Percentiles rank a stretch among this genome's conserved stretches.
These are phyloP conservation scores for Ceratocystis albifundus DNA, from an alignment of 2,329 filamentous ascomycete genomes.

Conservation along the genomic window DNA sequence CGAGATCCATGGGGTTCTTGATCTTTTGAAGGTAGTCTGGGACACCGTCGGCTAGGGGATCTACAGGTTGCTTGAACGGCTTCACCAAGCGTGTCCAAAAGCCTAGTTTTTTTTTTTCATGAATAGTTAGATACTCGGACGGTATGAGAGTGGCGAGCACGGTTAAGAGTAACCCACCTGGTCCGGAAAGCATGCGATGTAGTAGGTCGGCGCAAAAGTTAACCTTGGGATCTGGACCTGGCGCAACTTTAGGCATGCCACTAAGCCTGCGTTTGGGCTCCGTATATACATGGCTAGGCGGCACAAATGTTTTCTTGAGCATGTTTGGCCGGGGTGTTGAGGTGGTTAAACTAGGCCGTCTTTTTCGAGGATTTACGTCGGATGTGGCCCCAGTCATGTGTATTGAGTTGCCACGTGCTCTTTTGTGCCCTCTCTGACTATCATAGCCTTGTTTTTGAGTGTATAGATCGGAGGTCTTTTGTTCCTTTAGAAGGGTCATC, in stretches of 20 bases:
- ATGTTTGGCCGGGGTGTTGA: slow-evolving; percentile 29
- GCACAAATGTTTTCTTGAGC: slow-evolving; percentile 24
- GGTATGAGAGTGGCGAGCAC: background rate
- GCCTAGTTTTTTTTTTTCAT: slow-evolving; percentile 32
- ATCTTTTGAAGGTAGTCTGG: slow-evolving; percentile 52
- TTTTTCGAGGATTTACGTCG: slow-evolving; percentile 30
- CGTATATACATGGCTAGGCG: slow-evolving; percentile 24
- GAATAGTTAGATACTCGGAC: background rate
- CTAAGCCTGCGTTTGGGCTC: slow-evolving; percentile 27
- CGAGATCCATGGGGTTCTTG: slow-evolving; percentile 50
- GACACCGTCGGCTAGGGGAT: slow-evolving; percentile 45
- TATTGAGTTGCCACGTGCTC: slow-evolving; percentile 19
- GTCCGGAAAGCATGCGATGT: slow-evolving; percentile 49
- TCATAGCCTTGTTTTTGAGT: slow-evolving; percentile 13
- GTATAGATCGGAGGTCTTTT: slow-evolving; percentile 3
- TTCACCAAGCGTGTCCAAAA: slow-evolving; percentile 57
- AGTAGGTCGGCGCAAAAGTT: slow-evolving; percentile 49
- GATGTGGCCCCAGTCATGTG: slow-evolving; percentile 20
- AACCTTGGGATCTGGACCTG: slow-evolving; percentile 33
- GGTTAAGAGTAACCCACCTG: slow-evolving; percentile 35
- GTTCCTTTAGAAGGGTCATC: slow-evolving; percentile 45
- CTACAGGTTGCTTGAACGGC: slow-evolving; percentile 49
- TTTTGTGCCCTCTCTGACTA: slow-evolving; percentile 15
- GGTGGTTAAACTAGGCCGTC: slow-evolving; percentile 24
- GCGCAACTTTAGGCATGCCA: slow-evolving; percentile 18